Conservation (phyloP, 148 eudicot genomes). For the Cornus florida region DNA sequence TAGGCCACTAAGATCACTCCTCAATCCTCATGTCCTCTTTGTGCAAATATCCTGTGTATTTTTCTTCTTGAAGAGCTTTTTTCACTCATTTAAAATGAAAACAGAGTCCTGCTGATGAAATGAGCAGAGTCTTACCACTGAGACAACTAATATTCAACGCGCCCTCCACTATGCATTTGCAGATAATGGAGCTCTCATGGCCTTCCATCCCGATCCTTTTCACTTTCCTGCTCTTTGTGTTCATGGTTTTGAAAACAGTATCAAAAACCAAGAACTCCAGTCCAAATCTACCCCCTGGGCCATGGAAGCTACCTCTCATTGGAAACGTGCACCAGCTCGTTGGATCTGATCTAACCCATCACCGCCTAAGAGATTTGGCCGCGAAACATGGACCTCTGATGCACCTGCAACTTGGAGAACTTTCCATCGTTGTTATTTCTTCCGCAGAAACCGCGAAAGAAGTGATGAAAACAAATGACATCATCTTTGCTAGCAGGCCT, state of each 20-base stretch:
- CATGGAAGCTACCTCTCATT: constrained; percentile 14
- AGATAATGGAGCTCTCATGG: not conserved
- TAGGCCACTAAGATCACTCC: no score
- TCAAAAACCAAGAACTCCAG: not conserved
- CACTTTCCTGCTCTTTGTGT: not conserved
- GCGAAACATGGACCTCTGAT: constrained; percentile 20
- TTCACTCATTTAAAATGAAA: no score
- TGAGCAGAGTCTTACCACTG: no score
- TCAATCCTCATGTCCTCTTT: no score
- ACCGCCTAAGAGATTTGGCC: constrained; percentile 7
- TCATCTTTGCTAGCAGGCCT: constrained; percentile 11
- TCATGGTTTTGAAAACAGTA: not conserved
- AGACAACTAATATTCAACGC: no score
- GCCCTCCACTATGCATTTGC: no score
- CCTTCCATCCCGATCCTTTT: not conserved
- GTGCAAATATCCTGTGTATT: no score
- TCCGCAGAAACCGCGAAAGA: constrained; percentile 10
- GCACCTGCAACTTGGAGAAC: constrained; percentile 23
- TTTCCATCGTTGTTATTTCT: constrained; percentile 14
- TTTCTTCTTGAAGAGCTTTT: no score
- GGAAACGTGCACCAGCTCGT: constrained; percentile 15
- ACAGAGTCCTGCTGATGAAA: no score
- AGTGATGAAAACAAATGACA: constrained; percentile 17
- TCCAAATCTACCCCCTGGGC: constrained; percentile 21
- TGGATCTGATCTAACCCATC: not conserved